These are phyloP conservation scores for Mycena maculata DNA, from an alignment of 768 basidiomycete genomes.

Conservation along the genomic window DNA sequence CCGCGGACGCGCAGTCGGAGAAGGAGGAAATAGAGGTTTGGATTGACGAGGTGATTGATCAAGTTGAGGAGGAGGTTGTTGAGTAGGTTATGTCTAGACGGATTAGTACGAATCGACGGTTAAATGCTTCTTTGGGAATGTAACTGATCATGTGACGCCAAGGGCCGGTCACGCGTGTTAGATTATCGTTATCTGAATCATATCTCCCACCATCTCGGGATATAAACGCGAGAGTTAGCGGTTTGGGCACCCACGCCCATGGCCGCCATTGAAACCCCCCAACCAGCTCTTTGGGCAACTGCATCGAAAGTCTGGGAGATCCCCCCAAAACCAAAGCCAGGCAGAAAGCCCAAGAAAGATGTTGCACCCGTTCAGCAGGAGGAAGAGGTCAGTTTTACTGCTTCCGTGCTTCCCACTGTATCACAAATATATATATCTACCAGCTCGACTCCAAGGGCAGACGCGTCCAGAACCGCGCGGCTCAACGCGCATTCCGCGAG, in stretches of 20 bases:
- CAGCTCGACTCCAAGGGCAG: slow-evolving; percentile 69
- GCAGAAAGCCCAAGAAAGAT: slow-evolving; percentile 89
- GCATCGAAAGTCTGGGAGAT: slow-evolving; percentile 94
- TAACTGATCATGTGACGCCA: too few species aligned
- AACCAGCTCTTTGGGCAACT: slow-evolving; percentile 46
- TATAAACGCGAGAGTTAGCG: background rate
- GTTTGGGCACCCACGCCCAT: slow-evolving; percentile 56
- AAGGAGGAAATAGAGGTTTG: slow-evolving; percentile 95
- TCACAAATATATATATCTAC: slow-evolving; percentile 21
- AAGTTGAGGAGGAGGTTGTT: slow-evolving; percentile 84
- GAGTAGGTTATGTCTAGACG: slow-evolving; percentile 49
- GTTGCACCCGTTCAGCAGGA: slow-evolving; percentile 50
- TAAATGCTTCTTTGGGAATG: slow-evolving; percentile 11
- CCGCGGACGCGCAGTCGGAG: slow-evolving; percentile 54
- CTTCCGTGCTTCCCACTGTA: background rate
- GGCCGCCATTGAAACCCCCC: slow-evolving; percentile 15
- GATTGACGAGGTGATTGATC: slow-evolving; percentile 93
- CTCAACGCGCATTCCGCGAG: slow-evolving; percentile 91
- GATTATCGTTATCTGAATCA: slow-evolving; percentile 32
- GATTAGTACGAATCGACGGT: slow-evolving; percentile 13
- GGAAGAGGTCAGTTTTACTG: slow-evolving; percentile 57
- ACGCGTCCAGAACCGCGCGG: slow-evolving; percentile 85
- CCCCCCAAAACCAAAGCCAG: slow-evolving; percentile 87
- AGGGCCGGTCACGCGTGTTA: too few species aligned
- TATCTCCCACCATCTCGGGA: slow-evolving; percentile 21